Evolutionary conservation across 345 rosid genomes (phyloP).

Genomic region (Hypericum androsaemum): DNA sequence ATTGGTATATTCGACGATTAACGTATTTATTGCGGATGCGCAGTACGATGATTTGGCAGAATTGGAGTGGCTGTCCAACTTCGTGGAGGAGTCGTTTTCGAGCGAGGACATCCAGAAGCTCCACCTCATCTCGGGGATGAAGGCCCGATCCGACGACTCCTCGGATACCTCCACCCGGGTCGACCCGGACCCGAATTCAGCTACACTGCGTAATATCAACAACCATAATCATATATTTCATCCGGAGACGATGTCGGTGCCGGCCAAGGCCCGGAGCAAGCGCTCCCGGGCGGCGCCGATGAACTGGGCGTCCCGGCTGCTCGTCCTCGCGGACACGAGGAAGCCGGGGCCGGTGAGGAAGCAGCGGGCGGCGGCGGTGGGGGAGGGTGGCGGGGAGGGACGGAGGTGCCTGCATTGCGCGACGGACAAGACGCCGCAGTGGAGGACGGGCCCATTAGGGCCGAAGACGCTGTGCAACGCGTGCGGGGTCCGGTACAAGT

Average conservation of each 20-base stretch:
- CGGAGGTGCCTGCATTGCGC: slow-evolving; percentile 56
- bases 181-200: slow-evolving; percentile 15
- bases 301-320: slow-evolving; percentile 79
- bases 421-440: slow-evolving; percentile 76
- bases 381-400: slow-evolving; percentile 26
- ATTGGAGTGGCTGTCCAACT: slow-evolving; percentile 92
- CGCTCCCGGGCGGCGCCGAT: slow-evolving; percentile 74
- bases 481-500: slow-evolving; percentile 73
- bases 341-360: not conserved
- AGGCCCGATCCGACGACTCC: slow-evolving; percentile 40
- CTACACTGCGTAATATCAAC: slow-evolving; percentile 3
- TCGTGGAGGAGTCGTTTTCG: slow-evolving; percentile 93
- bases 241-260: slow-evolving; percentile 52
- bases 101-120: slow-evolving; percentile 78
- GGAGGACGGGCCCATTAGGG: slow-evolving; percentile 81
- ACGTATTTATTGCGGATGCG: not conserved
- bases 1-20: not conserved
- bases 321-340: slow-evolving; percentile 26
- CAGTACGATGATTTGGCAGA: slow-evolving; percentile 92
- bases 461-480: slow-evolving; percentile 88
- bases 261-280: slow-evolving; percentile 94
- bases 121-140: slow-evolving; percentile 65
- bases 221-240: slow-evolving; percentile 32
- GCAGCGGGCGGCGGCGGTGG: not conserved
- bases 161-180: slow-evolving; percentile 23